A percentile compares a stretch with the other conserved stretches of the same genome.
Conservation (phyloP, 805 yeast genomes). For the Saccharomycopsis microspora region DNA sequence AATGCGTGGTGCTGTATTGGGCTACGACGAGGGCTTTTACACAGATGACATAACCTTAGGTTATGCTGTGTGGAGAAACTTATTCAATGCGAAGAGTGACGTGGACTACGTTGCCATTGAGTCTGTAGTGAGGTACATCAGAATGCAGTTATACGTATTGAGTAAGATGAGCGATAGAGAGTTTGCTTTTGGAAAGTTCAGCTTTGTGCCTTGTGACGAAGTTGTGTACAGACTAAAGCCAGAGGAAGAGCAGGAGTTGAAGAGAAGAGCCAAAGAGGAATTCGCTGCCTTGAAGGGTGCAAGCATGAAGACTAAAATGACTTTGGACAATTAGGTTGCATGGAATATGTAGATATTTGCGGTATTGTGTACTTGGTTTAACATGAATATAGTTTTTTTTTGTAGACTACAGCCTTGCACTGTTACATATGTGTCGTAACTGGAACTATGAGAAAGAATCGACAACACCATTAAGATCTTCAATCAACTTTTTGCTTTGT, state of each 20-base stretch:
- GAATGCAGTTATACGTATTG: slow-evolving; percentile 81
- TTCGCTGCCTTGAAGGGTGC: slow-evolving; percentile 38
- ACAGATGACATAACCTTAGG: slow-evolving; percentile 72
- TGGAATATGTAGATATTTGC: too few species aligned
- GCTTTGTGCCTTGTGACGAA: slow-evolving; percentile 73
- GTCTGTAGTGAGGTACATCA: slow-evolving; percentile 78
- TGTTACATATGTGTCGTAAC: background rate
- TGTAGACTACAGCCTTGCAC: too few species aligned
- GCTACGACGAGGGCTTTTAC: slow-evolving; percentile 86
- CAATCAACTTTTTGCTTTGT: slow-evolving; percentile 2
- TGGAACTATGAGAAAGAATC: background rate
- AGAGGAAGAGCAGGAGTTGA: slow-evolving; percentile 48
- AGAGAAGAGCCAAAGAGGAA: slow-evolving; percentile 36
- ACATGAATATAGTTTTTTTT: too few species aligned
- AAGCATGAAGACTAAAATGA: slow-evolving; percentile 42
- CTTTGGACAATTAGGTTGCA: slow-evolving; percentile 31
- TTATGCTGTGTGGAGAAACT: slow-evolving; percentile 79
- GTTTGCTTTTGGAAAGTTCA: slow-evolving; percentile 83
- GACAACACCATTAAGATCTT: slow-evolving; percentile 5
- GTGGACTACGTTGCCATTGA: slow-evolving; percentile 78
- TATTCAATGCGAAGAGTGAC: slow-evolving; percentile 76
- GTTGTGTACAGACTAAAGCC: slow-evolving; percentile 61
- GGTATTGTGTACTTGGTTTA: too few species aligned
- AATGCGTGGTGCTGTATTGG: slow-evolving; percentile 76
- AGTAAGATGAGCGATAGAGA: slow-evolving; percentile 82